Percentiles rank a stretch among this genome's conserved stretches.
phyloP scores from a whole-genome alignment of 495 filamentous ascomycete genomes.

The Monascus purpureus region DNA sequence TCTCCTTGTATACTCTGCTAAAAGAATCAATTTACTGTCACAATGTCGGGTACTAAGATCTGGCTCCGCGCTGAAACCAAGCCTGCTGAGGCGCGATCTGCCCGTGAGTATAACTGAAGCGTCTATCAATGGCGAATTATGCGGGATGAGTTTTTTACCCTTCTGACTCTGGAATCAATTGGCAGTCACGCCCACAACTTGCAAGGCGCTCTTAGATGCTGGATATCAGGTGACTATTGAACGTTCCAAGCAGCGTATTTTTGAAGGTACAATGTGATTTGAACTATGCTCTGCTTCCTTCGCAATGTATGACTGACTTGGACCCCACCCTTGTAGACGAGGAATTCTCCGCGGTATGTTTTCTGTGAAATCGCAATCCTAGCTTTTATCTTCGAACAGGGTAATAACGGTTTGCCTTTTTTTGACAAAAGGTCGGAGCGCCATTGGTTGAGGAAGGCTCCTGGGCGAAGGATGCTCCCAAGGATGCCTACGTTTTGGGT shows the following conservation, averaged over 20 bases:
- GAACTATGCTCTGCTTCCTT: background rate
- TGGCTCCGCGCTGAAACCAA: slow-evolving; percentile 37
- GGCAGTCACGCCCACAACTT: slow-evolving; percentile 50
- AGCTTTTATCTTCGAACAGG: background rate
- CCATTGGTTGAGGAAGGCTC: slow-evolving; percentile 68
- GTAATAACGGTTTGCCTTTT: slow-evolving; percentile 2
- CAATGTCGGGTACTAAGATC: slow-evolving; percentile 33
- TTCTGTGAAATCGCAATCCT: too few species aligned
- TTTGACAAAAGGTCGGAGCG: slow-evolving; percentile 39
- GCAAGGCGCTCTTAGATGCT: slow-evolving; percentile 65
- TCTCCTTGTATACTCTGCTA: too few species aligned
- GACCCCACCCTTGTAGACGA: slow-evolving; percentile 19
- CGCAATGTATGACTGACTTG: background rate
- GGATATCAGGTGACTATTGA: slow-evolving; percentile 80
- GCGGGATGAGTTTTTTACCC: too few species aligned
- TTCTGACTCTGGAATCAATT: slow-evolving; percentile 5
- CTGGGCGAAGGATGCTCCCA: slow-evolving; percentile 60
- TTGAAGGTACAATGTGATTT: slow-evolving; percentile 42
- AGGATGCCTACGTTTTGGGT: slow-evolving; percentile 73
- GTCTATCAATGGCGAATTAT: too few species aligned
- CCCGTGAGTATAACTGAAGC: slow-evolving; percentile 25
- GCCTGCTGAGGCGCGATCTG: slow-evolving; percentile 34
- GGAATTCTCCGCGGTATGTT: slow-evolving; percentile 38
- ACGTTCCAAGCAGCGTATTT: slow-evolving; percentile 67
- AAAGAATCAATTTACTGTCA: too few species aligned